Evolutionary conservation across 306 rosid species (phyloP), one percentile per base, ranked within the genome.

Genomic region (Senna tora): DNA sequence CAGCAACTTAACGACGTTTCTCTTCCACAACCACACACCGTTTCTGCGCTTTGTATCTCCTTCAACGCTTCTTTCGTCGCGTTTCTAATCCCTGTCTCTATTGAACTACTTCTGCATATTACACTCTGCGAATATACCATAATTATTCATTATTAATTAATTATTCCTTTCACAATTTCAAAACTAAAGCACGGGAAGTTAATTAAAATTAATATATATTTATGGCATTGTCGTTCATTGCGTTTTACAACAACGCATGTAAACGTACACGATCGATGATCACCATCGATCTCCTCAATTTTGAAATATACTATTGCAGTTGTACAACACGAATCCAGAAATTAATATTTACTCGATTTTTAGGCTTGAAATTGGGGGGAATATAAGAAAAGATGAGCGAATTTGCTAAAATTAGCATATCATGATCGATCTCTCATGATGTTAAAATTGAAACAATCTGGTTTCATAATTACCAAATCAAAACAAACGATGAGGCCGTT

Each of bases 51-150:
- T 47, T 79, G 61, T 20, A 80, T 69, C 45, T 87, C 96, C 45
- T 76, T 66, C 9, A 88, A 20, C 2, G 82, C 86, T 43, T 84
- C 92, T 54, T 80, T 93, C 0, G 84, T 77, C 4, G 73, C 81
- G 28, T 77, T 90, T 38, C 93, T 90, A 46, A 90, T 86, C 72
- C 77, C 76, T 38, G 83, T 73, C 67, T 90, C 98, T 64, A 80
- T 0, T 1, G 84, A 69, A 72, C 79, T 84, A 8, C 78, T 90
- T 77, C 89, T 87, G 20, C 71, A 67, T 54, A 93, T 51, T 5
- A 75, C 86, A 0, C 20, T 69, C 98, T 93, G 82, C n/a, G n/a
- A n/a, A n/a, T n/a, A n/a, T n/a, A n/a, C n/a, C n/a, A n/a, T n/a
- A n/a, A n/a, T n/a, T n/a, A n/a, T n/a, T n/a, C n/a, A n/a, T n/a